Evolutionary conservation across 371 early-diverging fungal genomes (phyloP), one percentile per base, ranked within the genome.

Genomic region (Mucor plumbeus): DNA sequence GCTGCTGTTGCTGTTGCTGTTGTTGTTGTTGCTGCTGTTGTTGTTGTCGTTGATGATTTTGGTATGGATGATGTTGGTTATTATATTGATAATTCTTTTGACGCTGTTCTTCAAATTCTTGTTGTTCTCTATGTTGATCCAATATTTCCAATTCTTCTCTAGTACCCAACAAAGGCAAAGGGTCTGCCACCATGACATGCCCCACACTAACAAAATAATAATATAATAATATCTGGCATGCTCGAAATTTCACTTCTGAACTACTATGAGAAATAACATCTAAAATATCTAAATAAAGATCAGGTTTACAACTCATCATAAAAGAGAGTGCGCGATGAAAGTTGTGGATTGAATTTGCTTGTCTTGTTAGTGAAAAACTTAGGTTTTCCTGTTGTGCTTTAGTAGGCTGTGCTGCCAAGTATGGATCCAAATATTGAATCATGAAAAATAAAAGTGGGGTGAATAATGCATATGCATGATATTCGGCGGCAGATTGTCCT

Each of bases 231-330:
- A 82, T 64, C 39, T 84, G 82, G 50, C 79, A 80, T 7, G 80
- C 82, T 7, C 78, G 70, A 10, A 70, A 79, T 43, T 70, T 76
- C 17, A 79, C 73, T 53, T 80, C 77, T 0, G 74, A 33, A 7
- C 73, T 76, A 10, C 86, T 78, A 31, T 81, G 67, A 0, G 87
- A 74, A 33, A 88, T 85, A 19, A 86, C 73, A 38, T 86, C 79
- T 13, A 88, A 62, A 10, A 88, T 17, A 60, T 88, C 87, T n/a
- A 79, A 56, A 34, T 85, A 81, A 4, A 87, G 58, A 57, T 88
- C 84, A 0, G 86, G 81, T 61, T 88, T 88, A 39, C 78, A 74
- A 13, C 72, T 57, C 48, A 85, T 72, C 70, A 88, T 82, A 17
- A 74, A 82, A 0, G 76, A 72, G 34, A 88, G 61, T 1, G 86